Base-by-base conservation (phyloP, 208 protist species). In the Acanthamoeba royreba region DNA sequence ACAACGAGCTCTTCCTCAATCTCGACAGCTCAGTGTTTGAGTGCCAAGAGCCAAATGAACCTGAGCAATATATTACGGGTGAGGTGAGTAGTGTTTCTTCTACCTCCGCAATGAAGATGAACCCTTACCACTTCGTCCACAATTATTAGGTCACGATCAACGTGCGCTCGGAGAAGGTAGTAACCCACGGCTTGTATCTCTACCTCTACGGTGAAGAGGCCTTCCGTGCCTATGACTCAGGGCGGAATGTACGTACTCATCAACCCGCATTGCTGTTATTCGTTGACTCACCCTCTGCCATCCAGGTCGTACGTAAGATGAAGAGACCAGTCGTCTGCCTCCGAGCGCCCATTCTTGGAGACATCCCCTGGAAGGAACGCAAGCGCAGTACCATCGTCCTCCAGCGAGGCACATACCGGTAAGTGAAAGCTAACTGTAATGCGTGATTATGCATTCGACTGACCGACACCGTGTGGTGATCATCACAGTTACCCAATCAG, bases 1-100 rank as follows among this genome's bases (percentile, higher is more conserved):
- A 77, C 66, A 77, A 77, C 38, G 66, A 77, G 66, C 66, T 77
- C 66, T 77, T 77, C 66, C 66, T 77, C 66, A 77, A 77, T 19
- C 66, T 77, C 66, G 45, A 38, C 35, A 45, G 0, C 66, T 77
- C 66, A 13, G 66, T 77, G 4, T 77, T 77, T 19, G 66, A 77
- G 35, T 77, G 66, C 66, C 66, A 77, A 40, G 66, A 77, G 66
- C 0, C 66, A 31, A 77, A 28, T 28, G 66, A 77, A 40, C 66
- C 66, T 40, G 66, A 77, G 7, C 66, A 77, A 40, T 77, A n/a
- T 40, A 77, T 77, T 15, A 77, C 35, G 25, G 66, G 66, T 15
- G 66, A 77, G 66, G 61, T 72, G 38, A 35, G 25, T 0, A 1
- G 15, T 15, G 31, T 35, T 33, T 42, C 61, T 1, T 2, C 61